phyloP scores from a whole-genome alignment of 495 filamentous ascomycete species.

The Glutinoglossum americanum region DNA sequence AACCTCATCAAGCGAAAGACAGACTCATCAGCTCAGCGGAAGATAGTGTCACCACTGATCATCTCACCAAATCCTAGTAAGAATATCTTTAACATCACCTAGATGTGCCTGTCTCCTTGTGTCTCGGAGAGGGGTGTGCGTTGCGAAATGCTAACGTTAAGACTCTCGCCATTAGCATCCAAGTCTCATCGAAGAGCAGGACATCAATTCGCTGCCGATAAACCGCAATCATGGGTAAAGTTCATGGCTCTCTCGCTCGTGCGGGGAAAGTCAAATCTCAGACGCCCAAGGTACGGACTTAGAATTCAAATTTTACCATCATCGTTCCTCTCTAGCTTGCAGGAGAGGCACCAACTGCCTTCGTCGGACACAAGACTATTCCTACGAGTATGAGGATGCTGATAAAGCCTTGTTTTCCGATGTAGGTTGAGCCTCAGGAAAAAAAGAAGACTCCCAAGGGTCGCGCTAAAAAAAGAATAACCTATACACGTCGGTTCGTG shows the following conservation, averaged over 20 bases:
- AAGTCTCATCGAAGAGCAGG: not conserved
- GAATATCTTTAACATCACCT: not conserved
- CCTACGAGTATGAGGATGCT: not conserved
- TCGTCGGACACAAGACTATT: not conserved
- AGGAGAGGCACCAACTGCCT: not conserved
- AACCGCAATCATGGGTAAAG: conserved; percentile 64
- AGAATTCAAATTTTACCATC: not conserved
- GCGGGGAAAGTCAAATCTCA: conserved; percentile 92
- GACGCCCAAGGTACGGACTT: conserved; percentile 55
- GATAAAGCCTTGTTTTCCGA: not conserved
- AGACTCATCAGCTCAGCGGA: not conserved
- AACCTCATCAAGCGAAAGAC: not conserved
- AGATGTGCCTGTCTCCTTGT: not conserved
- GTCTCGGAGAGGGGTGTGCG: not conserved
- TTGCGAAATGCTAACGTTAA: not conserved
- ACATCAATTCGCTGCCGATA: conserved; percentile 3
- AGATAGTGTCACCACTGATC: not conserved
- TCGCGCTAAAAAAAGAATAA: conserved; percentile 92
- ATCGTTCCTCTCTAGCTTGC: not conserved
- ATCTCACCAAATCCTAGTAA: not conserved
- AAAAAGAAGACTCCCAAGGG: conserved; percentile 93
- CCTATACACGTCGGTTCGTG: conserved; percentile 96
- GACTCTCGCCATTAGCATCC: not conserved
- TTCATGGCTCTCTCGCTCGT: conserved; percentile 85
- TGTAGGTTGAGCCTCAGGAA: conserved; percentile 69